Percentiles rank a stretch among this genome's conserved stretches.
Evolutionary conservation across 2,329 filamentous ascomycete genomes (phyloP).

Genomic region (Ampelomyces quisqualis): DNA sequence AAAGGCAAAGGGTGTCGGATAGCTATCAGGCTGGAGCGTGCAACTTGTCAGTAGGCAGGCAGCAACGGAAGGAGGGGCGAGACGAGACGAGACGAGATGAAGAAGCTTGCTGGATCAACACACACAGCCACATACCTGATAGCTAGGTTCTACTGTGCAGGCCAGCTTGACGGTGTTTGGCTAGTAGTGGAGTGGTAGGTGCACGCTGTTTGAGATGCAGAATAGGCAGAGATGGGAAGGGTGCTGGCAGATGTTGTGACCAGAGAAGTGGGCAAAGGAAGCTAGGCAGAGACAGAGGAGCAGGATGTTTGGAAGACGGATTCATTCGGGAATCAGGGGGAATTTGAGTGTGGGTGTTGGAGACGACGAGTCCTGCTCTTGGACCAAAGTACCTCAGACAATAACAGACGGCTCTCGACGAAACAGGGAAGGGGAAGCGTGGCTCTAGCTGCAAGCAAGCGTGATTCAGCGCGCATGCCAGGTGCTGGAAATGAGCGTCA

Average conservation of each 20-base stretch:
- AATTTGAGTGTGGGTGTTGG: constrained; percentile 40
- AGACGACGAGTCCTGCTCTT: constrained; percentile 29
- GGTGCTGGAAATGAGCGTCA: constrained; percentile 39
- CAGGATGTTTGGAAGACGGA: constrained; percentile 36
- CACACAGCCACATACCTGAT: constrained; percentile 38
- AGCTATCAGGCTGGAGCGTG: constrained; percentile 35
- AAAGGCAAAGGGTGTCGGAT: constrained; percentile 30
- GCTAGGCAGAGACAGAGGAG: constrained; percentile 38
- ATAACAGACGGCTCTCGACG: constrained; percentile 31
- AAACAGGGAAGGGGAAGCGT: constrained; percentile 34
- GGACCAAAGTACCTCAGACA: constrained; percentile 30
- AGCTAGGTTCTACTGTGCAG: constrained; percentile 36
- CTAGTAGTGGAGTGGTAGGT: constrained; percentile 1
- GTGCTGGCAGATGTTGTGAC: constrained; percentile 35
- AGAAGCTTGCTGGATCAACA: constrained; percentile 3
- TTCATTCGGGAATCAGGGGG: constrained; percentile 42
- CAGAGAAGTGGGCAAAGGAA: constrained; percentile 29
- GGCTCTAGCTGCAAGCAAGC: constrained; percentile 28
- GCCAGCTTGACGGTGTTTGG: constrained; percentile 40
- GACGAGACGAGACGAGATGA: constrained; percentile 13
- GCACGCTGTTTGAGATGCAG: constrained; percentile 14
- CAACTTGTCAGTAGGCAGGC: constrained; percentile 35
- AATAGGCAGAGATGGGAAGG: constrained; percentile 24
- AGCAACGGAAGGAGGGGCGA: constrained; percentile 18
- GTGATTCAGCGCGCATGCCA: constrained; percentile 42